Evolutionary conservation across 768 basidiomycete species (phyloP).

Genomic region (Mycena filopes): DNA sequence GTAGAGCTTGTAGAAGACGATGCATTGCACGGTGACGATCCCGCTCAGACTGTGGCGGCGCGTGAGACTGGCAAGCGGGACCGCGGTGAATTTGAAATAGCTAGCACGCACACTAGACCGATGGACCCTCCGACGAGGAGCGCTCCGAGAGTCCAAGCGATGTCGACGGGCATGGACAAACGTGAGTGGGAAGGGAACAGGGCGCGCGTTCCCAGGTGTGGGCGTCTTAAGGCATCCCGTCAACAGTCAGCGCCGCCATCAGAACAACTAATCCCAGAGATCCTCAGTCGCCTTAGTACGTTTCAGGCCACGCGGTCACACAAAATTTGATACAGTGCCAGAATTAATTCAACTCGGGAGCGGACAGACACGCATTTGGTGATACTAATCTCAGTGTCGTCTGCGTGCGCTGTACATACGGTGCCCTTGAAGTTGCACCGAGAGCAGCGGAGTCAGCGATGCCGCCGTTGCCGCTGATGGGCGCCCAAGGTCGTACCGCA

Average conservation of each 20-base stretch:
- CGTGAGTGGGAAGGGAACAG: conserved; percentile 6
- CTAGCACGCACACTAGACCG: conserved; percentile 28
- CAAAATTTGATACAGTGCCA: too few species aligned
- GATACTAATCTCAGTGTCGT: too few species aligned
- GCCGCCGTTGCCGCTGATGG: too few species aligned
- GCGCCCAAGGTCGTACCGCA: too few species aligned
- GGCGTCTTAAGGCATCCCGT: not conserved
- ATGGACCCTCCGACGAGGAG: conserved; percentile 32
- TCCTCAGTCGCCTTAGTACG: too few species aligned
- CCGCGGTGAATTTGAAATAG: not conserved
- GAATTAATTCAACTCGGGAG: too few species aligned
- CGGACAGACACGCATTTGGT: too few species aligned
- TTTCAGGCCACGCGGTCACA: too few species aligned
- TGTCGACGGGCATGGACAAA: conserved; percentile 11
- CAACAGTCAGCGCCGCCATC: not conserved
- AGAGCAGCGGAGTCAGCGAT: too few species aligned
- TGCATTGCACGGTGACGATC: conserved; percentile 31
- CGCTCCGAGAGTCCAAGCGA: conserved; percentile 32
- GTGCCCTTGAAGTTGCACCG: too few species aligned
- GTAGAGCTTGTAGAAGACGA: conserved; percentile 32
- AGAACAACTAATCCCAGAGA: too few species aligned
- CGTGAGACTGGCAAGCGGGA: not conserved
- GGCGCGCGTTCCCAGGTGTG: not conserved
- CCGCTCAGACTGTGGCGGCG: conserved; percentile 31
- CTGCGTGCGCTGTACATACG: too few species aligned